Evolutionary conservation across 495 filamentous ascomycete species (phyloP), one percentile per base, ranked within the genome.

Genomic region (Aspergillus indologenus): DNA sequence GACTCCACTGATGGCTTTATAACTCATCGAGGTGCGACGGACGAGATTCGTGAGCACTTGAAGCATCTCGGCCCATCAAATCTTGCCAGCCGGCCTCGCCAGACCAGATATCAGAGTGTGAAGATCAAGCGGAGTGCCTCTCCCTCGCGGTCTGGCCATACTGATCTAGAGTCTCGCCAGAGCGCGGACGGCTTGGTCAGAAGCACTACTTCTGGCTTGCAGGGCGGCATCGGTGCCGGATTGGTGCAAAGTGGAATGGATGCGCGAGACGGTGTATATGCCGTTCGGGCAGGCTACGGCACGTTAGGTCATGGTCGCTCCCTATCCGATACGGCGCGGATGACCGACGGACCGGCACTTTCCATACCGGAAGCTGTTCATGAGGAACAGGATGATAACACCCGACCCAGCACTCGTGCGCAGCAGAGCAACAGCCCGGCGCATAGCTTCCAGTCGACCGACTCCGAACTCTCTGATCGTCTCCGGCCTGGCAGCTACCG

Each of bases 61-160:
- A 94, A 90, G 65, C 89, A 94, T 64, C 85, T 98, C 2, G 94
- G 95, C 0, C 94, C 94, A 0, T 95, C 91, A 1, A 98, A 98
- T 65, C 82, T 89, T 17, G 95, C 94, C 2, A 90, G 84, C 53
- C 84, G 89, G 40, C 94, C 94, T 3, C 86, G 88, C 60, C 77
- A 83, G 54, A 96, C 94, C 1, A 86, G 87, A n/a, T 93, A 91
- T 58, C 87, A 87, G 31, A 87, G 85, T 14, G 92, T 98, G 52
- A 97, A 97, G 72, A 93, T 96, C 72, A 97, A 97, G 72, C 75
- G 73, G 7, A 85, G 83, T 34, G 66, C 54, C 17, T 79, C 76
- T 11, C 76, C 76, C 0, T 68, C 68, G 5, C 72, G 70, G 11
- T 79, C 76, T 2, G 71, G 67, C 19, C 68, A 73, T 50, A 75